Base-by-base conservation (phyloP, 176 grass and related monocot genomes). In the Lolium multiflorum region DNA sequence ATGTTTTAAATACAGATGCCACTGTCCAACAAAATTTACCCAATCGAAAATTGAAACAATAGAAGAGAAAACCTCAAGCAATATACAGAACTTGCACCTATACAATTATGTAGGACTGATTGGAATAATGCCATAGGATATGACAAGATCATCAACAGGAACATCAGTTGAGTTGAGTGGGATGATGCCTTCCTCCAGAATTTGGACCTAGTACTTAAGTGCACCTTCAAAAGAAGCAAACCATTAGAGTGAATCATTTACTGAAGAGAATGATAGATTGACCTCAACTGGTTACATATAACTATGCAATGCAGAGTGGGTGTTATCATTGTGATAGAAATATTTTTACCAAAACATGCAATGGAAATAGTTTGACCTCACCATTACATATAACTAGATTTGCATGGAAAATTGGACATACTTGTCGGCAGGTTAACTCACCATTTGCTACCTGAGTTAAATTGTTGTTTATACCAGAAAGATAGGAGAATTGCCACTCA, bases 131-230 rank as follows among this genome's bases (percentile, higher is more conserved):
- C 93, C 93, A 39, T 81, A 69, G 5, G 93, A 74, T n/a, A 88
- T 89, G 47, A 98, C 82, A 11, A 96, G 85, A 57, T 90, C 91
- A 84, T 98, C 96, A 11, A 98, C 83, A 79, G 90, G 87, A 70
- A 94, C 66, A 86, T 98, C 96, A 6, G 83, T 94, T 62, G 86
- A 84, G 41, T 86, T 91, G 68, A 92, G 77, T 57, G 93, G 90
- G 81, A 94, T 94, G 60, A 89, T 16, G 20, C 72, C 86, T 37
- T 98, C 91, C 13, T 92, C 91, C 77, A 92, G 38, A 85, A 98
- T 94, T 95, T 98, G 96, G 67, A 84, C 84, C 17, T 88, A 91
- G 65, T 98, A 98, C 39, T 91, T 91, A 89, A 98, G 93, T 70
- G 91, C 90, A 81, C 94, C 96, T 98, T 85, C 90, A 92, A 55